Evolutionary conservation across 352 stramenopile genomes (phyloP).

Genomic region (Plasmopara muralis): DNA sequence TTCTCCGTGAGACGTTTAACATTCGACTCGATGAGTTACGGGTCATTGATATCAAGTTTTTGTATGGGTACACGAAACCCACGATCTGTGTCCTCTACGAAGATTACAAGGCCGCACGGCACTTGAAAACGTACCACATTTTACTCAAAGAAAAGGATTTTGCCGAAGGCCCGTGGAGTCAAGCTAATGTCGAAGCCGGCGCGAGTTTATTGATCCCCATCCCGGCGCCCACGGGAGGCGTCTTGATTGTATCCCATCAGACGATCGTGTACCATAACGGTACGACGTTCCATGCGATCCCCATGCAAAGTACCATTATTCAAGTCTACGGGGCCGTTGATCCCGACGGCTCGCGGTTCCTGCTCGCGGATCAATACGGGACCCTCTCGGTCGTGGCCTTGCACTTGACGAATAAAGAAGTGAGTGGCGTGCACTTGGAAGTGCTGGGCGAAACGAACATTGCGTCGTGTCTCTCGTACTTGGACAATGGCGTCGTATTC

Average conservation of each 20-base stretch:
- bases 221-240: slow-evolving; percentile 70
- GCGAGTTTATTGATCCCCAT: slow-evolving; percentile 87
- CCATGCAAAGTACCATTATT: slow-evolving; percentile 88
- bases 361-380: slow-evolving; percentile 87
- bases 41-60: slow-evolving; percentile 92
- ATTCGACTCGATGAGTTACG: slow-evolving; percentile 89
- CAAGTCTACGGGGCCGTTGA: slow-evolving; percentile 87
- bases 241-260: slow-evolving; percentile 89
- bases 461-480: slow-evolving; percentile 87
- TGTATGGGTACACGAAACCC: slow-evolving; percentile 82
- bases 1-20: slow-evolving; percentile 86
- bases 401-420: slow-evolving; percentile 63
- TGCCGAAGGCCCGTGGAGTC: slow-evolving; percentile 80
- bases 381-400: slow-evolving; percentile 85
- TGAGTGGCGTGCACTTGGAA: slow-evolving; percentile 86
- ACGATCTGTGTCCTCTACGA: slow-evolving; percentile 91
- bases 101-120: slow-evolving; percentile 82
- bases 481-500: slow-evolving; percentile 95
- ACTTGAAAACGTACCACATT: slow-evolving; percentile 91
- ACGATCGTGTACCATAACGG: slow-evolving; percentile 90
- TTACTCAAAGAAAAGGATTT: slow-evolving; percentile 88
- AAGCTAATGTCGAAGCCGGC: slow-evolving; percentile 84
- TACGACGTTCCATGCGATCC: slow-evolving; percentile 83
- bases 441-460: slow-evolving; percentile 91
- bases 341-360: slow-evolving; percentile 82